Base-by-base conservation (phyloP, 169 alveolate genomes). In the Plasmodium sp. region DNA sequence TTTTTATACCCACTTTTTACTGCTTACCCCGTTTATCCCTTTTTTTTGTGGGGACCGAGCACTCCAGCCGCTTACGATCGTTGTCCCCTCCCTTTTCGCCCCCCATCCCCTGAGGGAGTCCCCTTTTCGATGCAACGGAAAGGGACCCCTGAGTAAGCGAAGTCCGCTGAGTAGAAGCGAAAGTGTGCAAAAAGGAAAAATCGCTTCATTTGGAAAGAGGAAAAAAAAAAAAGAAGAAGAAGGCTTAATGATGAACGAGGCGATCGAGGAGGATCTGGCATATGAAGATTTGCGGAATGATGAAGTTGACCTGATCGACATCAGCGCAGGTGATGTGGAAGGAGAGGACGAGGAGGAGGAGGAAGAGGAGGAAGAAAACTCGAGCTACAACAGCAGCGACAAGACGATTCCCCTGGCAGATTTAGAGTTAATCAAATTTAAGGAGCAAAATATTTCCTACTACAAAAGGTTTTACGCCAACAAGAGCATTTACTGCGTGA, bases 401-500 rank as follows among this genome's bases (percentile, higher is more conserved):
- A 41, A 75, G 10, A 41, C 39, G 33, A 41, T 6, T 14, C 14
- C 0, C 45, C 9, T 10, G 0, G 56, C 34, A 34, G 83, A 75
- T 36, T 0, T 34, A 0, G 62, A 90, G 14, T 12, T 90, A 16
- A 58, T 33, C 22, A 34, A 90, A 41, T 90, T 56, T 56, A 90
- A 90, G 51, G 54, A 90, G 43, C 67, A 80, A 4, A 7, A 41
- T 36, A 90, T 90, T 41, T 80, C 88, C n/a, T 90, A 79, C 34
- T 41, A 58, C 33, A 79, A 79, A 36, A 90, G 58, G 16, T 90
- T 90, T 90, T 90, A 80, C 51, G 62, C 91, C 0, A 90, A 90
- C 72, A 90, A 90, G 62, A 90, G 94, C n/a, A 62, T 90, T 3
- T 90, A 90, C 73, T 90, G 90, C 34, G 83, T 90, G 5, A 90